Evolutionary conservation across 495 filamentous ascomycete genomes (phyloP).

Genomic region (Aspergillus conjunctus): DNA sequence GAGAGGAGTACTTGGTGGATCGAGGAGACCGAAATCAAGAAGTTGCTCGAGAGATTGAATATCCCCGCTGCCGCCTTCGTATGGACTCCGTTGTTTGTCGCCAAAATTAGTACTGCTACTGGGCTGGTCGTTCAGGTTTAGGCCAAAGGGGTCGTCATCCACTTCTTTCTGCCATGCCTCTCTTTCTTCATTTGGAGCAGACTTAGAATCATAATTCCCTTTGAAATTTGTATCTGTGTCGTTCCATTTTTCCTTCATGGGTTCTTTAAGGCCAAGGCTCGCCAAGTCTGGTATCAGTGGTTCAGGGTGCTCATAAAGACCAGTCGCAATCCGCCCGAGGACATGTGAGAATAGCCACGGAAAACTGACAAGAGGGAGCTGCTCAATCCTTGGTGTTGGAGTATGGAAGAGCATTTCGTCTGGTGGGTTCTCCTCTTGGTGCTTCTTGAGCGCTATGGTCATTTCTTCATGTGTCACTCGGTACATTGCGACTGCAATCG

Average conservation of each 20-base stretch:
- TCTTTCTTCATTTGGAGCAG: neutral
- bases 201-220: neutral
- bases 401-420: slow-evolving; percentile 35
- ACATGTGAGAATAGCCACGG: slow-evolving; percentile 84
- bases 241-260: neutral
- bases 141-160: slow-evolving; percentile 15
- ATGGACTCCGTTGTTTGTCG: neutral
- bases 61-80: neutral
- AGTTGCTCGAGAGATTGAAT: slow-evolving; percentile 23
- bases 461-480: slow-evolving; percentile 74
- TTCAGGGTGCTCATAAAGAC: slow-evolving; percentile 26
- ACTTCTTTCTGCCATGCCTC: neutral
- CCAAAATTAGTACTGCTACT: neutral
- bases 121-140: slow-evolving; percentile 2
- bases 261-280: neutral
- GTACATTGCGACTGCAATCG: slow-evolving; percentile 86
- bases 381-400: slow-evolving; percentile 32
- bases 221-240: neutral
- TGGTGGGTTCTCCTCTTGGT: slow-evolving; percentile 29
- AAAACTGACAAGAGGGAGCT: slow-evolving; percentile 85
- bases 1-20: neutral
- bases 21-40: slow-evolving; percentile 26
- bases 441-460: slow-evolving; percentile 48
- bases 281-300: neutral
- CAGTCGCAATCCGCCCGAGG: slow-evolving; percentile 70